Conservation (phyloP, 768 basidiomycete genomes). For the Leccinum obscurum region DNA sequence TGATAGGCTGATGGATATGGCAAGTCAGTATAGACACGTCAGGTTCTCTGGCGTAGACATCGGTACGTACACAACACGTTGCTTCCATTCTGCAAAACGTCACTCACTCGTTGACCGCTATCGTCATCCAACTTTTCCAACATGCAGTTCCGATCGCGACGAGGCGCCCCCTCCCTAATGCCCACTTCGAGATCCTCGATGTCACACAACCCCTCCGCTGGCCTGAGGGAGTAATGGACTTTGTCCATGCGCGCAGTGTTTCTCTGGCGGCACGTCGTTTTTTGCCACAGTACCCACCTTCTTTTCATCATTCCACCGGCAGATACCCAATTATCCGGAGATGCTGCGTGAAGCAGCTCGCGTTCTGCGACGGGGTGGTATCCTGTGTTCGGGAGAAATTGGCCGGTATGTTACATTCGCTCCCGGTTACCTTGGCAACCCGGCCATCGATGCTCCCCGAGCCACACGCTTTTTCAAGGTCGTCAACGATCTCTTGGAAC, state of each 20-base stretch:
- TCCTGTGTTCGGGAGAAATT: slow-evolving; percentile 70
- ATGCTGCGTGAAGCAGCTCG: slow-evolving; percentile 61
- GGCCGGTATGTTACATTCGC: slow-evolving; percentile 43
- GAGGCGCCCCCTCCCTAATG: slow-evolving; percentile 58
- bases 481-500: slow-evolving; percentile 41
- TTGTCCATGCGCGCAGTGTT: slow-evolving; percentile 64
- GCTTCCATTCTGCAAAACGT: slow-evolving; percentile 10
- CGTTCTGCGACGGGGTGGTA: slow-evolving; percentile 67
- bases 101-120: slow-evolving; percentile 12
- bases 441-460: slow-evolving; percentile 24
- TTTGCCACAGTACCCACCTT: slow-evolving; percentile 1
- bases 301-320: slow-evolving; percentile 18
- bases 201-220: slow-evolving; percentile 54
- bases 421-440: slow-evolving; percentile 30
- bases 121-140: slow-evolving; percentile 6
- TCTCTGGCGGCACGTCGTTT: slow-evolving; percentile 57
- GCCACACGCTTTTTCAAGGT: slow-evolving; percentile 36
- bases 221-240: slow-evolving; percentile 54
- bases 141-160: slow-evolving; percentile 69
- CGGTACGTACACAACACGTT: slow-evolving; percentile 46
- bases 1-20: slow-evolving; percentile 75
- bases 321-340: slow-evolving; percentile 57
- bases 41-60: slow-evolving; percentile 74
- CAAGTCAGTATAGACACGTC: slow-evolving; percentile 59
- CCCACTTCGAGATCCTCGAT: slow-evolving; percentile 67